Evolutionary conservation across 1,284 basidiomycete genomes (phyloP).

Genomic region (Thelephora terrestris): DNA sequence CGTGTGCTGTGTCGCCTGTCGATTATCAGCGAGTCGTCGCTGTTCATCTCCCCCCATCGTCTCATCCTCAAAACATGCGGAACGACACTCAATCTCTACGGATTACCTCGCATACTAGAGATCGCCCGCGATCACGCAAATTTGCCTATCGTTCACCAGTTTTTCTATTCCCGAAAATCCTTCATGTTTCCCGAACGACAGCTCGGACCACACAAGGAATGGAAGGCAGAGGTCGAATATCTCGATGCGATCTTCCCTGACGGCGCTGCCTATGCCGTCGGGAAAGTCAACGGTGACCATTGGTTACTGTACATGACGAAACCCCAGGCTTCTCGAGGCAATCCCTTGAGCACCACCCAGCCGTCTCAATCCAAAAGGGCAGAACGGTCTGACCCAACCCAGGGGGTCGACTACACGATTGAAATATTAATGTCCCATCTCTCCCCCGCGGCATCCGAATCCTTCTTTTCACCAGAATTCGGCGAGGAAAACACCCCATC

Average conservation of each 20-base stretch:
- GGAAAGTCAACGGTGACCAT: constrained; percentile 97
- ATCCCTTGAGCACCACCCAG: constrained; percentile 11
- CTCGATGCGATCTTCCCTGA: constrained; percentile 83
- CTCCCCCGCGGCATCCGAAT: constrained; percentile 60
- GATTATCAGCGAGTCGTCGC: constrained; percentile 80
- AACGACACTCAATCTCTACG: constrained; percentile 94
- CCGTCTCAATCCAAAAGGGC: constrained; percentile 13
- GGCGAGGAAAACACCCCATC: constrained; percentile 34
- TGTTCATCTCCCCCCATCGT: constrained; percentile 94
- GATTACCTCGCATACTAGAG: constrained; percentile 86
- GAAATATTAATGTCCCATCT: constrained; percentile 98
- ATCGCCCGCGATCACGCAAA: constrained; percentile 77
- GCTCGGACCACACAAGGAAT: constrained; percentile 87
- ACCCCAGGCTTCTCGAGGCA: constrained; percentile 30
- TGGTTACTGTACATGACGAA: constrained; percentile 93
- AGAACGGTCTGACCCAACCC: constrained; percentile 12
- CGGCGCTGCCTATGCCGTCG: constrained; percentile 93
- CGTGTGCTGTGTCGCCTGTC: no score
- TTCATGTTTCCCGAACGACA: constrained; percentile 99
- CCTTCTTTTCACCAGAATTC: constrained; percentile 41
- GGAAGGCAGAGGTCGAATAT: constrained; percentile 89
- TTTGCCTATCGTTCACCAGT: constrained; percentile 68
- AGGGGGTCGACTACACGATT: constrained; percentile 76
- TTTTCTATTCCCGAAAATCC: constrained; percentile 97
- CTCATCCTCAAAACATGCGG: constrained; percentile 99